phyloP scores from a whole-genome alignment of 371 early-diverging fungal genomes.

The Mortierella sp. region DNA sequence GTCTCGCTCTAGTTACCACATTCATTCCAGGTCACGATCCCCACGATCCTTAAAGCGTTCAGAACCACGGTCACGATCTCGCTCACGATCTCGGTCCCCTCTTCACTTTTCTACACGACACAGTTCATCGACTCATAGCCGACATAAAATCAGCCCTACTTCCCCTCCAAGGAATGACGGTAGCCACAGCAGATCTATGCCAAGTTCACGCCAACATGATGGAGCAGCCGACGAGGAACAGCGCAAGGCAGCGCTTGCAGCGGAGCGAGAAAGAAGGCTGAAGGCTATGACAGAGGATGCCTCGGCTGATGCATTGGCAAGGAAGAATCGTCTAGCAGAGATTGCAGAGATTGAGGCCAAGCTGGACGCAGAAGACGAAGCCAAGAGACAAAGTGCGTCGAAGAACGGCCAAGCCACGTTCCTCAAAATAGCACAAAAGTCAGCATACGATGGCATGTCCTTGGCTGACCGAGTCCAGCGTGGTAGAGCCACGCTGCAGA shows the following conservation, averaged over 20 bases:
- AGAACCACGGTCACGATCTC: conserved; percentile 6
- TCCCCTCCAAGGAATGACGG: conserved; percentile 8
- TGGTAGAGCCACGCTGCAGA: conserved; percentile 37
- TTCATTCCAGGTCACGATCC: conserved; percentile 30
- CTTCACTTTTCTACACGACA: conserved; percentile 10
- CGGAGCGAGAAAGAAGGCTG: conserved; percentile 39
- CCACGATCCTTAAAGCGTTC: not conserved
- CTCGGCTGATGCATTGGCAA: conserved; percentile 16
- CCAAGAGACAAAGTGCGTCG: conserved; percentile 20
- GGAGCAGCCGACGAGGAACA: conserved; percentile 19
- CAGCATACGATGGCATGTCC: conserved; percentile 39
- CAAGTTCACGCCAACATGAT: not conserved
- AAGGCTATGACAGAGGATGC: conserved; percentile 50
- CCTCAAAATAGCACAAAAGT: conserved; percentile 29
- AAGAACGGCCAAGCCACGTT: conserved; percentile 47
- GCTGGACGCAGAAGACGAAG: conserved; percentile 49
- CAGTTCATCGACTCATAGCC: conserved; percentile 16
- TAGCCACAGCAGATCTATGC: not conserved
- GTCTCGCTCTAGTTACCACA: conserved; percentile 7
- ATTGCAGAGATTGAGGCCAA: conserved; percentile 40
- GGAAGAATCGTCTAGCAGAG: conserved; percentile 35
- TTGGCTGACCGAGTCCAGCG: conserved; percentile 52
- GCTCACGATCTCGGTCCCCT: conserved; percentile 20
- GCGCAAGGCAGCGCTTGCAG: conserved; percentile 23
- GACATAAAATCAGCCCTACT: not conserved